Evolutionary conservation across 1,284 basidiomycete species (phyloP), one percentile per base, ranked within the genome.

Genomic region (Singerocomus inundabilis): DNA sequence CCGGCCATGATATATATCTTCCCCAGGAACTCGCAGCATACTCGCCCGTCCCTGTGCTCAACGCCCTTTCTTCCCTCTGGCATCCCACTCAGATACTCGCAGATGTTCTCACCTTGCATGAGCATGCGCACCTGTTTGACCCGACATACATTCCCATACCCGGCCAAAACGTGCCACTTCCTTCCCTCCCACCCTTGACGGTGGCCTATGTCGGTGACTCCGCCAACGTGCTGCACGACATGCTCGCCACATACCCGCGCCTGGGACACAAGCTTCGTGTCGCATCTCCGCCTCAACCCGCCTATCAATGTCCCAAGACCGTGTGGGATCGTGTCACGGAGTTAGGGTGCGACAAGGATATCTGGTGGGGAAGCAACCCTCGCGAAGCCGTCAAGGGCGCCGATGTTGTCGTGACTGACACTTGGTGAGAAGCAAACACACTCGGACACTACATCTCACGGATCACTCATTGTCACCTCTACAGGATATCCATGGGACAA

Each of bases 401-500:
- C 15, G 93, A 98, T 66, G 81, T 98, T 18, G 88, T 99, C 43
- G 83, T 98, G 18, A 99, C 97, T 3, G 94, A 98, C 70, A 98
- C 94, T 4, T 98, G 94, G 93, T 90, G 53, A 52, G 81, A 69
- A 44, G 31, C 21, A 29, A 49, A 16, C 2, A 16, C 12, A 3
- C 9, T 25, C 46, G 4, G 16, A 6, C 38, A 5, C 16, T 10
- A 4, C 35, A 9, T 55, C 48, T 18, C 51, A 18, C 38, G 36
- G 38, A 11, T 26, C 44, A 26, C 41, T 21, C 18, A 21, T 42
- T 34, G 25, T 25, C 26, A 49, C 16, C 37, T 26, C 21, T 18
- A 18, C 60, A 93, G 91, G 91, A 94, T 99, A 61, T 96, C 93
- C 5, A 99, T 99, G 96, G 97, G 96, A 26, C 94, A 98, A 72